Base-by-base conservation (phyloP, 2,329 filamentous ascomycete genomes). In the Penicillium sp. region DNA sequence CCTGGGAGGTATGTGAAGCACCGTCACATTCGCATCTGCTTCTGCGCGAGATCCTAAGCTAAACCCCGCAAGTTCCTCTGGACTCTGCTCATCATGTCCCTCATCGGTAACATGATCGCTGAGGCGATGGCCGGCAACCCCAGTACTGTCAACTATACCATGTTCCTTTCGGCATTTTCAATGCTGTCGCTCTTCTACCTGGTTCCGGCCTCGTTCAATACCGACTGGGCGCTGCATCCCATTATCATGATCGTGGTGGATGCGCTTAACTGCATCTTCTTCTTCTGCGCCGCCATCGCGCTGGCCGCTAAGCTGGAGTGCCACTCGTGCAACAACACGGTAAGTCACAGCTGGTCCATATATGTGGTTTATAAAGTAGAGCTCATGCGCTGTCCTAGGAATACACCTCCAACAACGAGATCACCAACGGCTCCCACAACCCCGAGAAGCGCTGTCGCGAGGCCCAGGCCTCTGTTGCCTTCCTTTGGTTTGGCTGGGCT, bases 91-190 rank as follows among this genome's bases (percentile, higher is more conserved):
- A 70, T 86, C 64, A 82, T 86, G 75, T 77, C 82, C 10, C 75
- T 87, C 39, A 68, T 84, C 60, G 84, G 83, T 60, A 84, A 86
- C 75, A 84, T 85, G 75, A 84, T 87, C 65, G 75, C 77, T 45
- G 72, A 78, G 32, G 71, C 78, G 4, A 73, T 72, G 51, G 62
- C 73, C 46, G 81, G 83, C 23, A 82, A 84, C 61, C 79, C 83
- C 2, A 75, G 80, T 18, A 77, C 84, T 45, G 75, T 88, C 72
- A 81, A 82, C 68, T 82, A 78, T 64, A 61, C 71, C 55, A 78
- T 81, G 66, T 81, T 78, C 56, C 65, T 71, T 7, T 62, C 75
- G 8, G 74, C 75, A 1, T 81, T 80, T 56, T 73, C 73, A 9
- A 72, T 79, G 64, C 49, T 81, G 17, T 69, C 78, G 4, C 68